These are phyloP conservation scores for Carex sylvatica DNA, from an alignment of 202 grass and related monocot genomes.

Conservation along the genomic window DNA sequence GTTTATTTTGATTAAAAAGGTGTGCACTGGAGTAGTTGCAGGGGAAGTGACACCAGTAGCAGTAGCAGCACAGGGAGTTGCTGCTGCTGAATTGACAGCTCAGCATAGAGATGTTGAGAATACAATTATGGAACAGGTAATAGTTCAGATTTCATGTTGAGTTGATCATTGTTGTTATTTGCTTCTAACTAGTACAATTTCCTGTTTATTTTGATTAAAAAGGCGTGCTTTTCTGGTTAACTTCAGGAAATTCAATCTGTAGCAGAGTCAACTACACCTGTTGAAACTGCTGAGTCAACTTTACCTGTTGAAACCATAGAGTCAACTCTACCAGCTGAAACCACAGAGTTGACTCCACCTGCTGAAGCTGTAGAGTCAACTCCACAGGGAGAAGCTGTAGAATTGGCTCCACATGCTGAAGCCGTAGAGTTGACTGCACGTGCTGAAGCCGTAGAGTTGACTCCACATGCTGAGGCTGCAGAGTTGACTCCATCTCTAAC, in stretches of 20 bases:
- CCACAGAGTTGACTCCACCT: background rate
- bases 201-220: background rate
- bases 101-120: constrained; percentile 16
- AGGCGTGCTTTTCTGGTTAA: background rate
- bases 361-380: background rate
- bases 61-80: constrained; percentile 25
- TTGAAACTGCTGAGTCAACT: background rate
- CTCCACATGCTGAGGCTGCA: background rate
- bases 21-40: background rate
- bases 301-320: background rate
- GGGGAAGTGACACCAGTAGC: background rate
- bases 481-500: background rate
- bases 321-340: background rate
- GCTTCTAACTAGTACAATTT: background rate
- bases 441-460: background rate
- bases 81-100: constrained; percentile 30
- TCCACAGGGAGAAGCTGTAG: background rate
- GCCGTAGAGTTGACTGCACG: background rate
- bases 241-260: constrained; percentile 10
- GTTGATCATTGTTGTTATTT: background rate
- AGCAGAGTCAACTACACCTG: background rate
- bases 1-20: background rate
- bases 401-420: background rate
- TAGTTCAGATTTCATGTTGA: background rate
- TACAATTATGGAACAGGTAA: background rate